Percentiles rank a stretch among this genome's conserved stretches.
These are phyloP conservation scores for Naganishia vaughanmartiniae DNA, from an alignment of 768 basidiomycete species.

Conservation along the genomic window DNA sequence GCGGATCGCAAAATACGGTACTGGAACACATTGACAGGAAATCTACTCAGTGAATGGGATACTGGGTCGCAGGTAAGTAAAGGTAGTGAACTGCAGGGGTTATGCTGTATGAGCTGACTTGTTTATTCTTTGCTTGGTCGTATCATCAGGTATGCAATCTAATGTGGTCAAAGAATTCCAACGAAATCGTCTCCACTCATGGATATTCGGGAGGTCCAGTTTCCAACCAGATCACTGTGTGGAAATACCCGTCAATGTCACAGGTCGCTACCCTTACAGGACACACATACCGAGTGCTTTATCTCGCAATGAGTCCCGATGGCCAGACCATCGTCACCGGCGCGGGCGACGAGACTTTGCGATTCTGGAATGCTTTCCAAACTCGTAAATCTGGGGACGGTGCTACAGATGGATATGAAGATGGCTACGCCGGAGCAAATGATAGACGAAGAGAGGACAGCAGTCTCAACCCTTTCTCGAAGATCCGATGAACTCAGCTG, in stretches of 20 bases:
- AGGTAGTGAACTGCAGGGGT: not conserved
- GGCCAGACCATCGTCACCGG: slow-evolving; percentile 98
- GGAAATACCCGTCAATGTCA: slow-evolving; percentile 80
- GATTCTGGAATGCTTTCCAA: slow-evolving; percentile 97
- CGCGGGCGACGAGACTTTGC: slow-evolving; percentile 91
- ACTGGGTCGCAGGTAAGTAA: slow-evolving; percentile 86
- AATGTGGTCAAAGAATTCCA: slow-evolving; percentile 91
- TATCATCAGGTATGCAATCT: slow-evolving; percentile 82
- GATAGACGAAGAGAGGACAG: slow-evolving; percentile 30
- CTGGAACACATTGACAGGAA: slow-evolving; percentile 89
- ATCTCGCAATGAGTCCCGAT: slow-evolving; percentile 96
- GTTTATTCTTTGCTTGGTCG: not conserved
- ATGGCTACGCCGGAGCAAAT: slow-evolving; percentile 15
- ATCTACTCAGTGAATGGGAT: slow-evolving; percentile 79
- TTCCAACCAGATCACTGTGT: slow-evolving; percentile 93
- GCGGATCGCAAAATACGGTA: slow-evolving; percentile 97
- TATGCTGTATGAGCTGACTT: not conserved
- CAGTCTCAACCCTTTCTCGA: slow-evolving; percentile 39
- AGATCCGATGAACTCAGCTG: slow-evolving; percentile 33
- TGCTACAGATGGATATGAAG: slow-evolving; percentile 2
- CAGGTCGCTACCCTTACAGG: slow-evolving; percentile 94
- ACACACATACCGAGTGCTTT: slow-evolving; percentile 90
- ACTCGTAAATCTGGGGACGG: slow-evolving; percentile 35
- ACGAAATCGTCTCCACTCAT: slow-evolving; percentile 96
- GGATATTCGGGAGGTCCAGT: slow-evolving; percentile 90